Evolutionary conservation across 805 yeast genomes (phyloP).

Genomic region (Metschnikowia amazonensis): DNA sequence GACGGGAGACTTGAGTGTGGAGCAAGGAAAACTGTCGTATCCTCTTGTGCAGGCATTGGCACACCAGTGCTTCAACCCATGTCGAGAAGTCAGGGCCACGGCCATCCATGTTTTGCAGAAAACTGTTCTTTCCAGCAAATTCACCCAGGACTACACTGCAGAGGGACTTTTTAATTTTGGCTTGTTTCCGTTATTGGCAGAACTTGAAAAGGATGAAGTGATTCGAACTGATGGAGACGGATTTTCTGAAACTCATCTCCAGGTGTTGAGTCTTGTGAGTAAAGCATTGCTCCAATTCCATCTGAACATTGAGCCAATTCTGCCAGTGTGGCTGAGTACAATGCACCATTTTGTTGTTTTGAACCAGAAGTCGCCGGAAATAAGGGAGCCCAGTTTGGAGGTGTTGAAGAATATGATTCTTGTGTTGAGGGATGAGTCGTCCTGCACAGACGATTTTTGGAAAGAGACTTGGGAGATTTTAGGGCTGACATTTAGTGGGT

Average conservation of each 20-base stretch:
- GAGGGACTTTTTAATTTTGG: constrained; percentile 66
- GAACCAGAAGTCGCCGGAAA: constrained; percentile 20
- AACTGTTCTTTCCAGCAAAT: constrained; percentile 41
- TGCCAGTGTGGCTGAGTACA: constrained; percentile 36
- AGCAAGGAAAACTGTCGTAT: constrained; percentile 40
- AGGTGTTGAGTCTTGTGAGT: constrained; percentile 63
- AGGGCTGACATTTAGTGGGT: constrained; percentile 28
- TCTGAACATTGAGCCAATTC: constrained; percentile 16
- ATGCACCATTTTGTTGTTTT: constrained; percentile 31
- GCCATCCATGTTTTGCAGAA: constrained; percentile 62
- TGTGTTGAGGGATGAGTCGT: constrained; percentile 28
- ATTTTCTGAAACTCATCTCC: constrained; percentile 61
- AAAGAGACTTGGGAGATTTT: constrained; percentile 31
- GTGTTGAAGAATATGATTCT: constrained; percentile 41
- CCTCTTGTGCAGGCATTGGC: constrained; percentile 80
- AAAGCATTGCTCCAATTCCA: constrained; percentile 44
- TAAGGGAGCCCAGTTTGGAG: constrained; percentile 35
- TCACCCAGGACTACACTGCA: constrained; percentile 41
- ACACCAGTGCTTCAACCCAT: constrained; percentile 86
- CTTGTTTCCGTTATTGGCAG: constrained; percentile 67
- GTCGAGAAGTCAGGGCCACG: constrained; percentile 65
- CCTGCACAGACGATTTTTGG: constrained; percentile 28
- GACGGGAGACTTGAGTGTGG: constrained; percentile 48
- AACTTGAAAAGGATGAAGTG: constrained; percentile 61
- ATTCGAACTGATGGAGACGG: constrained; percentile 56